These are phyloP conservation scores for Eimeria praecox DNA, from an alignment of 169 alveolate genomes.

Conservation along the genomic window DNA sequence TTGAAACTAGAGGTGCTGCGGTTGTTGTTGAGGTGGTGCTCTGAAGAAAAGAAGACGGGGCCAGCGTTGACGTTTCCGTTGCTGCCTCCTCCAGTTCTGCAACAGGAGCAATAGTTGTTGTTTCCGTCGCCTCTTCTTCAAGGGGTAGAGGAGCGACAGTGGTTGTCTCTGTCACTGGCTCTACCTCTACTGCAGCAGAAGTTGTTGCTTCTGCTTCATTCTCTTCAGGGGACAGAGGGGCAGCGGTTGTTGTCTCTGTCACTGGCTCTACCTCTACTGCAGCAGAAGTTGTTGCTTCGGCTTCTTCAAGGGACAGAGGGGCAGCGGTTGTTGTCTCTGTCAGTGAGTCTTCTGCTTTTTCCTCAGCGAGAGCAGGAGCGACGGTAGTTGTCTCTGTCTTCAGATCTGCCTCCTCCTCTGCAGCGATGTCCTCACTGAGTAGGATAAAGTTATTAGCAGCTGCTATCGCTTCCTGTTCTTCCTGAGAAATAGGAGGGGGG, in stretches of 20 bases:
- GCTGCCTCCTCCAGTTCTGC: background rate
- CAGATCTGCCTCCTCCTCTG: no score
- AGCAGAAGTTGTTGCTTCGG: no score
- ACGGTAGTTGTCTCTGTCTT: no score
- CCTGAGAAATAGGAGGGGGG: background rate
- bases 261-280: background rate
- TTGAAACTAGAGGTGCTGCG: background rate
- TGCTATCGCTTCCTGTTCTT: no score
- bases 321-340: no score
- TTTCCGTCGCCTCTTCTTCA: background rate
- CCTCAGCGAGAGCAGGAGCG: no score
- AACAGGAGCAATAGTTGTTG: background rate
- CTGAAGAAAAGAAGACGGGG: background rate
- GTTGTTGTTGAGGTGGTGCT: background rate
- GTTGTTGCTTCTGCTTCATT: background rate
- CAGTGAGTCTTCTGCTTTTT: no score
- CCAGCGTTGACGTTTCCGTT: background rate
- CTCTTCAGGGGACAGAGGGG: background rate
- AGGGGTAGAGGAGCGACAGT: background rate
- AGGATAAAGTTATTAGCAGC: no score
- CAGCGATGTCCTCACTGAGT: no score
- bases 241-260: background rate
- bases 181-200: background rate
- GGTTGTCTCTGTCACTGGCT: background rate
- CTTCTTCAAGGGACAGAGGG: background rate